Evolutionary conservation across 2,329 filamentous ascomycete species (phyloP), one percentile per base, ranked within the genome.

Genomic region (Colletotrichum sp.): DNA sequence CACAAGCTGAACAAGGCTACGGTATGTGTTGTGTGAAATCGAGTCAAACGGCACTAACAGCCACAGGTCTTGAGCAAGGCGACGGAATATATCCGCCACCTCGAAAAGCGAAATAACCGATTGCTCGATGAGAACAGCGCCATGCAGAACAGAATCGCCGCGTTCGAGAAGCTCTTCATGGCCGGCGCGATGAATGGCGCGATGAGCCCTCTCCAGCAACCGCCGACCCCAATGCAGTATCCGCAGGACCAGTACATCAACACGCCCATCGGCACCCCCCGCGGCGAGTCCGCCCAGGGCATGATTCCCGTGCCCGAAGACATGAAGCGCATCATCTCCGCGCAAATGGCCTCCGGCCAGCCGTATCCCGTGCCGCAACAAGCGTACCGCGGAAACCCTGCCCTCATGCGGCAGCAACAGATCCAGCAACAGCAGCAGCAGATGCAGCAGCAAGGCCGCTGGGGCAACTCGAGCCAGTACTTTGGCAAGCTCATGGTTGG

Each of bases 1-100:
- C 96, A 98, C 86, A 99, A 99, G 84, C 88, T 98, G 32, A 99
- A 99, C 88, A 99, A 99, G 85, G 96, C 96, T n/a, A 98, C 96
- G 3, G 95, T 93, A 85, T 81, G 77, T 68, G 1, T 39, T 6
- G 3, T n/a, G 5, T 0, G n/a, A 16, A 1, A 1, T 0, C 1
- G 5, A 32, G 24, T 12, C 1, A 2, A 21, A 15, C 32, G 43
- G 10, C 28, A n/a, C 74, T 75, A 24, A 63, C 48, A 24, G 9
- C 18, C 63, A n/a, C 77, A 92, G 90, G 90, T 99, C 67, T 87
- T 99, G 59, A 96, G 95, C 78, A 99, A 99, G 84, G 96, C 96
- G 4, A 98, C 96, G 7, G 96, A 99, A 83, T 99, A 99, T 80
- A 99, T 99, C 79, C 92, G 93, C 48, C 96, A 99, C 85, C 87